Base-by-base conservation (phyloP, 2,329 filamentous ascomycete species). In the Fusarium pseudograminearum region DNA sequence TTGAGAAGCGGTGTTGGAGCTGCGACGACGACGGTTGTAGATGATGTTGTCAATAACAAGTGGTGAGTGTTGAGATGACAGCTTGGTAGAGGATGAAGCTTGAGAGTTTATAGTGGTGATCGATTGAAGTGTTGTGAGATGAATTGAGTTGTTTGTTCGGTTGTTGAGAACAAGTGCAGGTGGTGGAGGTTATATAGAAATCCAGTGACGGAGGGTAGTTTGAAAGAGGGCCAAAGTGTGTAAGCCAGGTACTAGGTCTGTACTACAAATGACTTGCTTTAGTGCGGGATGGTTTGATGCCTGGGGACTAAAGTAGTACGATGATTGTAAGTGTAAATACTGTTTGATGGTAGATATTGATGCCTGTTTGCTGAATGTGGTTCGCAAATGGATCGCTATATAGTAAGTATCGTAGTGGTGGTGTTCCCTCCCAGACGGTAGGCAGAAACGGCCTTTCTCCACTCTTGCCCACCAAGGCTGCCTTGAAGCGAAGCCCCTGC, bases 101-200 rank as follows among this genome's bases (percentile, higher is more conserved):
- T 28, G 51, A 50, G 36, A 2, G 50, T 53, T 59, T 65, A 56
- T 69, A 57, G 40, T 33, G 30, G 26, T 48, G 47, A 20, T 54
- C 28, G 64, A 47, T 65, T 60, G 57, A 50, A 42, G 46, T 50
- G 56, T 42, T 54, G 30, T 40, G 30, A 57, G 44, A 55, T 61
- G 50, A 58, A 73, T 67, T 73, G 70, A 57, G 57, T 69, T 28
- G 42, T 67, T 44, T 67, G 60, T 69, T 63, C 72, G 58, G 61
- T 34, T 61, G 26, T 33, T 48, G 46, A 28, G 4, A 20, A 46
- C 14, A 53, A 50, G 61, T 47, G 72, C 55, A 72, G 61, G 46
- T 48, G 60, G 57, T 46, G 57, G 65, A 67, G 63, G 67, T 67
- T 71, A 65, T 72, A 74, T 74, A 74, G 69, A 69, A 47, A 65